Conservation (phyloP, 1,284 basidiomycete species). For the Paramarasmius palmivorus region DNA sequence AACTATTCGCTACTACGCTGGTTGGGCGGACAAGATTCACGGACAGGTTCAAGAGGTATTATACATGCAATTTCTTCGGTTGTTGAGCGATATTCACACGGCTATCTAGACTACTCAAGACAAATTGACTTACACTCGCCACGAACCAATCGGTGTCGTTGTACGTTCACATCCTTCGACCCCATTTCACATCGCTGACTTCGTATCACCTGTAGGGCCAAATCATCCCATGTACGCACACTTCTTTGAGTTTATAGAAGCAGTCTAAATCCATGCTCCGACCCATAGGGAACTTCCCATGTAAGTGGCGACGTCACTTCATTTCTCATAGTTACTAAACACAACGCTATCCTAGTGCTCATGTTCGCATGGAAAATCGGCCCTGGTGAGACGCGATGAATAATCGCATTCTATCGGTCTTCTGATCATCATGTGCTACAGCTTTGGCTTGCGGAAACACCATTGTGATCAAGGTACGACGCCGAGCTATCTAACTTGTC, state of each 20-base stretch:
- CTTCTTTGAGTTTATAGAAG: background rate
- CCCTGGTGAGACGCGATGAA: conserved; percentile 34
- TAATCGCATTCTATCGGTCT: background rate
- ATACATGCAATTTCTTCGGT: too few relatives aligned
- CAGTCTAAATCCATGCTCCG: background rate
- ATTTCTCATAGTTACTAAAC: background rate
- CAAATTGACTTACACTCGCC: conserved; percentile 76
- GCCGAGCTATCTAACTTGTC: conserved; percentile 39
- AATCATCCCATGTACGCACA: conserved; percentile 57
- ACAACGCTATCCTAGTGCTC: conserved; percentile 4
- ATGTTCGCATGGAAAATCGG: conserved; percentile 82
- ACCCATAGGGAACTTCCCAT: conserved; percentile 10
- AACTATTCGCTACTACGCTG: conserved; percentile 45
- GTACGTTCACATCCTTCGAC: conserved; percentile 20
- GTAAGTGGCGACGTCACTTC: conserved; percentile 21
- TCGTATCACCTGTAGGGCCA: conserved; percentile 44
- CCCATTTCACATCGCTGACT: background rate
- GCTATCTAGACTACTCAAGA: conserved; percentile 71
- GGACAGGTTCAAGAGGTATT: conserved; percentile 60
- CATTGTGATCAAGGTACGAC: conserved; percentile 65
- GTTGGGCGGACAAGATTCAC: conserved; percentile 65
- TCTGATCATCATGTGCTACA: conserved; percentile 26
- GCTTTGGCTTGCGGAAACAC: conserved; percentile 83
- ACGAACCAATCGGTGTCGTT: conserved; percentile 87
- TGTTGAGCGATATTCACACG: too few relatives aligned